These are phyloP conservation scores for Dactylella cylindrospora DNA, from an alignment of 2,329 filamentous ascomycete genomes.

Conservation along the genomic window DNA sequence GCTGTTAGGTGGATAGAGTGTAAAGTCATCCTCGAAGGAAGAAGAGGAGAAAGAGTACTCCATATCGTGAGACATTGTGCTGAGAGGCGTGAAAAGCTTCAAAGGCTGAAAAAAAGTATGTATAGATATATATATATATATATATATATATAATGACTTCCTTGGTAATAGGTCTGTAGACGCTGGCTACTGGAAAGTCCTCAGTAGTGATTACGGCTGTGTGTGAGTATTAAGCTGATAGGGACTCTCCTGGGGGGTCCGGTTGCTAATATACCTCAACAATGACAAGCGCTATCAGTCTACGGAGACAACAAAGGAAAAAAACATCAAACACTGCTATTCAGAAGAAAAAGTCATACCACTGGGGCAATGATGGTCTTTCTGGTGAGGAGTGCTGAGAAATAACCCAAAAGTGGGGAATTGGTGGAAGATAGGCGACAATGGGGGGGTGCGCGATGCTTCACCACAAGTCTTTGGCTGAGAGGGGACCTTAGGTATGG, in stretches of 20 bases:
- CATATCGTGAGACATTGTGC: slow-evolving; percentile 35
- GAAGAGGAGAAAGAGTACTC: slow-evolving; percentile 36
- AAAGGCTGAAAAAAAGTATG: background rate
- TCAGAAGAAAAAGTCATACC: slow-evolving; percentile 43
- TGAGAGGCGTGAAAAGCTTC: background rate
- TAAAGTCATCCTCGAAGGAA: slow-evolving; percentile 36
- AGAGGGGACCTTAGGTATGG: slow-evolving; percentile 29
- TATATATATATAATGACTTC: slow-evolving; percentile 4
- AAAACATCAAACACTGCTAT: slow-evolving; percentile 18
- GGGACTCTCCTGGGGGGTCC: slow-evolving; percentile 21
- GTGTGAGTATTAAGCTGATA: slow-evolving; percentile 41
- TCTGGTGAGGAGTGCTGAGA: slow-evolving; percentile 11
- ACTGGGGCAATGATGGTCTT: slow-evolving; percentile 25
- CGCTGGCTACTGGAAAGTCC: background rate
- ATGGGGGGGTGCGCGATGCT: slow-evolving; percentile 38
- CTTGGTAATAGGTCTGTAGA: background rate
- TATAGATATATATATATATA: background rate
- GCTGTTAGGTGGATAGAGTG: slow-evolving; percentile 24
- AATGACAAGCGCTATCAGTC: slow-evolving; percentile 44
- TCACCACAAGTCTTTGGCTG: slow-evolving; percentile 37
- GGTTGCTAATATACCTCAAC: slow-evolving; percentile 40
- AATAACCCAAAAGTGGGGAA: slow-evolving; percentile 11
- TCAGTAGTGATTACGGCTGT: slow-evolving; percentile 38
- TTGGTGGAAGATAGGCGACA: slow-evolving; percentile 35
- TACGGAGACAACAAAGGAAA: slow-evolving; percentile 20